Percentiles rank a stretch among this genome's conserved stretches.
Conservation (phyloP, 2,329 filamentous ascomycete genomes). For the Beauveria asiatica region DNA sequence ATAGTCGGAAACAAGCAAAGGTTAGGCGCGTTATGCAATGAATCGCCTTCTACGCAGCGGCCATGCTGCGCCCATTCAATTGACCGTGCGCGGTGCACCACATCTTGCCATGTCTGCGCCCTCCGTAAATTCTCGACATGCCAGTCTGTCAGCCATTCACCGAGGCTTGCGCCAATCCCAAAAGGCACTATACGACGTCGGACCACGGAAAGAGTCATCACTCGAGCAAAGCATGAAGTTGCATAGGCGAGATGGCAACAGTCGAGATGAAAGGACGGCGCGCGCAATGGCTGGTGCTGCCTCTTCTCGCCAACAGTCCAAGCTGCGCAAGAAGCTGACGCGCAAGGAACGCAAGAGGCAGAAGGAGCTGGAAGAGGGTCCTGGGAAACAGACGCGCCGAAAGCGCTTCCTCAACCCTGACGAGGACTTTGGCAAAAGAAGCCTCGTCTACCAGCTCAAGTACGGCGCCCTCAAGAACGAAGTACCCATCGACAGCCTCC, state of each 20-base stretch:
- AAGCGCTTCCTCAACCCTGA: constrained; percentile 45
- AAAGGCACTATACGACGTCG: constrained; percentile 21
- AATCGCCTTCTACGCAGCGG: constrained; percentile 12
- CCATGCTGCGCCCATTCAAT: constrained; percentile 1
- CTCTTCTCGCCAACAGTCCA: constrained; percentile 27
- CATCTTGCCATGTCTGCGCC: not conserved
- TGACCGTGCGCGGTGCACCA: not conserved
- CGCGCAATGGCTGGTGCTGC: constrained; percentile 23
- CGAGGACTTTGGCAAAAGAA: constrained; percentile 43
- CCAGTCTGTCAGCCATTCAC: constrained; percentile 57
- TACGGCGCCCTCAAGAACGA: constrained; percentile 32
- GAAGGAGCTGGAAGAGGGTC: constrained; percentile 21
- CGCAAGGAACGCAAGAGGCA: constrained; percentile 26
- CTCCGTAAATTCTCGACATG: constrained; percentile 17
- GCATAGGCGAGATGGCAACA: not conserved
- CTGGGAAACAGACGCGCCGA: constrained; percentile 34
- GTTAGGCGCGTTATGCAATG: constrained; percentile 13
- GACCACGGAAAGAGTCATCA: constrained; percentile 1
- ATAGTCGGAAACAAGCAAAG: not conserved
- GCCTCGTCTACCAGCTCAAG: constrained; percentile 47
- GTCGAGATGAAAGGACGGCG: constrained; percentile 14
- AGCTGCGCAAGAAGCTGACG: constrained; percentile 45
- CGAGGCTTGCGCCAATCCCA: constrained; percentile 50
- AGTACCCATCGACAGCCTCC: constrained; percentile 17
- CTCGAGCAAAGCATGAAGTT: not conserved